Evolutionary conservation across 495 filamentous ascomycete genomes (phyloP), one percentile per base, ranked within the genome.

Genomic region (Schizothecium vesticola): DNA sequence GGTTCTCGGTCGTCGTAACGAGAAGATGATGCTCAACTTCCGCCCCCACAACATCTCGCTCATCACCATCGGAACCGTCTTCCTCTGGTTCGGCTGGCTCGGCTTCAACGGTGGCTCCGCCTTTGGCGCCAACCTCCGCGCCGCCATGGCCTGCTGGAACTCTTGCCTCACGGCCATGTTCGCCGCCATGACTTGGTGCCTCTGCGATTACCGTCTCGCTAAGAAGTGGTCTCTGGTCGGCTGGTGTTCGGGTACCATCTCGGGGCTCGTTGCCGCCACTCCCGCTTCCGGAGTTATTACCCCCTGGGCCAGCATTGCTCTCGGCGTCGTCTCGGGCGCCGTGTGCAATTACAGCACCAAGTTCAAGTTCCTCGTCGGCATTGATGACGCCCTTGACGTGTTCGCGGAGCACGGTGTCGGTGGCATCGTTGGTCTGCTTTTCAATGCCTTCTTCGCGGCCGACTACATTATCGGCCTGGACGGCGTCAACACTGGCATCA

Each of bases 161-260:
- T 90, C 90, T 56, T 97, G 96, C 82, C 74, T 98, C 72, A 94
- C 93, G 24, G 95, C 93, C 69, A 91, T 90, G 74, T 94, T 97
- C 70, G 94, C 85, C 23, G 90, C 91, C 61, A 90, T 92, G 67
- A 90, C 92, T 61, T 99, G 95, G 95, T 88, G 90, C 69, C 75
- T 99, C 59, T 91, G 97, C 73, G 95, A 99, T 83, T 99, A 88
- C 87, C 88, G 95, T 61, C 85, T 99, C 59, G 95, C 96, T 59
- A 89, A 89, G 78, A 99, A 99, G 83, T 98, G 95, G 95, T 97
- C 94, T 2, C 96, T 98, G 86, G 95, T 99, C 73, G 95, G 95
- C 64, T 97, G 95, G 91, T 99, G 95, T 80, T 99, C 95, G 25
- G 95, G 95, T 59, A 88, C 90, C 71, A 96, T 96, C 77, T 92